Percentiles rank a stretch among this genome's conserved stretches.
These are phyloP conservation scores for Blepharisma undulans DNA, from an alignment of 169 alveolate species.

Conservation along the genomic window DNA sequence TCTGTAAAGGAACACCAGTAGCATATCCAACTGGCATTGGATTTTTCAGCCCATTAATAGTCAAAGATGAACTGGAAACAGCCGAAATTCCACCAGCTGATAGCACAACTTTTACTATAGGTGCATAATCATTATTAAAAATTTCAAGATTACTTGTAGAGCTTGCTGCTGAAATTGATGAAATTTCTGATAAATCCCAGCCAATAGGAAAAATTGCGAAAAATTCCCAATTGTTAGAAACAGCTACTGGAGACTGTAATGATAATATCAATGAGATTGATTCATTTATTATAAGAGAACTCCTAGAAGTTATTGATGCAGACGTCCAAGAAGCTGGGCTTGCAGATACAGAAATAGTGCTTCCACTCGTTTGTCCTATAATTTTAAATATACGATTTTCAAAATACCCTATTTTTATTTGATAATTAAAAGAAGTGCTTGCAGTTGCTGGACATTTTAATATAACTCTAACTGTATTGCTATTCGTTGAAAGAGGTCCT, in stretches of 20 bases:
- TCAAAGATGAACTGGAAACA: background rate
- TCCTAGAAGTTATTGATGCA: background rate
- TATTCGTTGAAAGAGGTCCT: background rate
- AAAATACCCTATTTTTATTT: background rate
- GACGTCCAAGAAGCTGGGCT: background rate
- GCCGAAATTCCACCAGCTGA: background rate
- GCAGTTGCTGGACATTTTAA: background rate
- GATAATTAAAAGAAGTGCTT: background rate
- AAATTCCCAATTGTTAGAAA: background rate
- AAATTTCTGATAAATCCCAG: background rate
- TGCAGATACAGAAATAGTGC: background rate
- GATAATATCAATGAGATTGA: background rate
- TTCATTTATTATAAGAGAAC: background rate
- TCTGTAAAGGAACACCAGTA: background rate
- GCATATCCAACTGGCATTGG: background rate
- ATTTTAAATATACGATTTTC: background rate
- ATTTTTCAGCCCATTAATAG: background rate
- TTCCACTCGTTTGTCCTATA: background rate
- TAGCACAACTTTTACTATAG: background rate
- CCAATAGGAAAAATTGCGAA: background rate
- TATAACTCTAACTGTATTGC: background rate
- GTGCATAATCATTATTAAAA: background rate
- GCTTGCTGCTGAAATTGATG: background rate
- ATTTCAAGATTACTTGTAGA: background rate
- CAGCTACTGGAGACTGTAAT: background rate